phyloP scores from a whole-genome alignment of 2,329 filamentous ascomycete genomes.

The Fulvia fulva region DNA sequence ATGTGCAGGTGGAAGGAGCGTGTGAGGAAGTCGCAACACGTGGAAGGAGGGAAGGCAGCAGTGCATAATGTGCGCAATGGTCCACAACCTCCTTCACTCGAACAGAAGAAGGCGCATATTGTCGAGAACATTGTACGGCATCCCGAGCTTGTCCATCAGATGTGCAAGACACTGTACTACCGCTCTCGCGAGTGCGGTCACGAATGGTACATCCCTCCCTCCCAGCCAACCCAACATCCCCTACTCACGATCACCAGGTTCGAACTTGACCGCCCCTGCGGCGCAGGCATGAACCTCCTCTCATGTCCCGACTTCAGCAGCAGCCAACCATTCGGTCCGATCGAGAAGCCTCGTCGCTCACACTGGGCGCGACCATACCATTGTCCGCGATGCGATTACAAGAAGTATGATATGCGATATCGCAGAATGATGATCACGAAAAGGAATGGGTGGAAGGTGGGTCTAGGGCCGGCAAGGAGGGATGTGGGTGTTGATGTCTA shows the following conservation, averaged over 20 bases:
- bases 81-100: background rate
- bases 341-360: constrained; percentile 21
- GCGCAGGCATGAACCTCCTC: constrained; percentile 37
- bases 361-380: constrained; percentile 17
- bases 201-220: constrained; percentile 37
- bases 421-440: constrained; percentile 24
- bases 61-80: background rate
- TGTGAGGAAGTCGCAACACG: background rate
- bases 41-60: background rate
- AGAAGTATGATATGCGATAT: constrained; percentile 24
- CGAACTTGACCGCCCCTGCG: constrained; percentile 44
- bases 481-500: constrained; percentile 24
- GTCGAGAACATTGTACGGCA: background rate
- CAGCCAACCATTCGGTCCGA: constrained; percentile 23
- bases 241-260: constrained; percentile 26
- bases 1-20: background rate
- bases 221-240: background rate
- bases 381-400: constrained; percentile 30
- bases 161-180: constrained; percentile 48
- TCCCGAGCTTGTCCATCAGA: constrained; percentile 22
- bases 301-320: constrained; percentile 38
- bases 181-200: constrained; percentile 46
- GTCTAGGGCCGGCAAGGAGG: constrained; percentile 21
- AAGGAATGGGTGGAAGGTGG: constrained; percentile 27
- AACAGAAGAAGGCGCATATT: background rate